Base-by-base conservation (phyloP, 805 yeast genomes). In the Ogataea dorogensis region DNA sequence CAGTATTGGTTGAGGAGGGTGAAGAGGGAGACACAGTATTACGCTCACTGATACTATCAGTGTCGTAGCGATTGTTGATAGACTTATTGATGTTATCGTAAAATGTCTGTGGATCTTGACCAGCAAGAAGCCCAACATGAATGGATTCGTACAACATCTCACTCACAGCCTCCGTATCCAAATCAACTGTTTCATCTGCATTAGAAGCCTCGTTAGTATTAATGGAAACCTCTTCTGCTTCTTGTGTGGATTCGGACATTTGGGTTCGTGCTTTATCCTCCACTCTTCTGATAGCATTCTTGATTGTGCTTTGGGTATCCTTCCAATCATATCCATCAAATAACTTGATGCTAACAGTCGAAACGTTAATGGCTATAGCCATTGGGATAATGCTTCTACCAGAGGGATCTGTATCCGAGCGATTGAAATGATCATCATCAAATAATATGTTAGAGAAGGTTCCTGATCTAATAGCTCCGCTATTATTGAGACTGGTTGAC, bases 241-340 rank as follows among this genome's bases (percentile, higher is more conserved):
- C 20, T n/a, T 9, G 19, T 10, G 19, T 13, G 11, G 23, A 7
- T 24, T 40, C 46, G 17, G 22, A 19, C 24, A 36, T 27, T 17
- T 45, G 42, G n/a, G 21, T 24, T 14, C 32, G 35, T 5, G 73
- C 79, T 26, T 64, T 68, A 5, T 59, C 64, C 46, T 81, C 87
- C 6, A 86, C 73, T 8, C 73, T 62, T 36, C 72, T 73, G 0
- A 89, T 79, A 0, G 86, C 83, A n/a, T 70, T 73, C 8, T 68
- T 64, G 18, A 93, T 80, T 0, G 79, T 68, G 16, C 67, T 68
- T 39, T 95, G 70, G 0, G 98, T 87, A 27, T 76, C 75, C 37
- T 73, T 73, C 94, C 97, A 88, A 50, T 93, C 98, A 54, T 81
- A 93, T 0, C 99, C 99, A 63, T 93, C 98, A 56, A 74, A 79